Conservation (phyloP, 192 early-diverging fungal species). For the Entomortierella chlamydospora region DNA sequence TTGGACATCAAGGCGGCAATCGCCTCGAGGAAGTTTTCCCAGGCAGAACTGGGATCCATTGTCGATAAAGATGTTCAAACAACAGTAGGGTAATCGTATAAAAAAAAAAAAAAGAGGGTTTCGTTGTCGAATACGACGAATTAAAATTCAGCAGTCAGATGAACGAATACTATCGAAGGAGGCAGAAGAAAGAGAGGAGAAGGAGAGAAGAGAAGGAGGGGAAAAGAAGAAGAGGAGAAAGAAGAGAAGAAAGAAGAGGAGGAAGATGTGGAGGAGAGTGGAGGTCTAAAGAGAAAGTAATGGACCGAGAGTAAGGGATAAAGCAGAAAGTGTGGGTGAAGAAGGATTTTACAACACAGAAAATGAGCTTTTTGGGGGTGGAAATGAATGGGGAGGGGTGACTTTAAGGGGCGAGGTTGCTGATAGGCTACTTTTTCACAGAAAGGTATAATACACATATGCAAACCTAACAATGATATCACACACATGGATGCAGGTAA, state of each 20-base stretch:
- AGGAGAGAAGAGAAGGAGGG: neutral
- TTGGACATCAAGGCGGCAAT: conserved; percentile 69
- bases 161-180: too few species aligned
- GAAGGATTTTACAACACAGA: neutral
- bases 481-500: too few species aligned
- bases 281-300: neutral
- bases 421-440: neutral
- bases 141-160: too few species aligned
- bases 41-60: conserved; percentile 15
- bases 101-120: too few species aligned
- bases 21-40: conserved; percentile 72
- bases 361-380: neutral
- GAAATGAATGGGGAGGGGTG: neutral
- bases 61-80: too few species aligned
- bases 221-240: neutral
- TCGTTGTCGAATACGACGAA: neutral
- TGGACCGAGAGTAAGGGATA: neutral
- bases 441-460: too few species aligned
- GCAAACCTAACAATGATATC: too few species aligned
- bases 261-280: neutral
- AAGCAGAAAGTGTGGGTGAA: neutral
- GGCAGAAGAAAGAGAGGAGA: neutral
- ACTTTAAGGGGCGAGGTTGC: neutral
- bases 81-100: too few species aligned
- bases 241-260: neutral